Base-by-base conservation (phyloP, 805 yeast genomes). In the Starmera amethionina region DNA sequence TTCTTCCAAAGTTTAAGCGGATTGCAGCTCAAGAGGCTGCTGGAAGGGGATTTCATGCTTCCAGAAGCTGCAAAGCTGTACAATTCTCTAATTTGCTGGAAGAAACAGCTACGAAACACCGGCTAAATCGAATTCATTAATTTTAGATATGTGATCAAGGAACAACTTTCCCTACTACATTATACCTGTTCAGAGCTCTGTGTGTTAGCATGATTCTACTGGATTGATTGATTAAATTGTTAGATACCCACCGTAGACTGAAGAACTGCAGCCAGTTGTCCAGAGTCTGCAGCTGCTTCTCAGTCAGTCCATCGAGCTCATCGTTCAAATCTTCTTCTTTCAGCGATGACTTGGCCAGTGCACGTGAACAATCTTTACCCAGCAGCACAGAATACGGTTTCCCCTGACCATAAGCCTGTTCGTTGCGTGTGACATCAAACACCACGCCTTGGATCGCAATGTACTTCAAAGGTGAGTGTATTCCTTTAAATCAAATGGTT, bases 321-420 rank as follows among this genome's bases (percentile, higher is more conserved):
- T 78, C 75, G 16, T 77, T 61, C 4, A 61, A 57, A 0, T 79
- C 82, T 41, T 66, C 75, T 0, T 66, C 63, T n/a, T 70, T 67
- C 42, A 79, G 56, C 15, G 79, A 72, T 40, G 85, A 78, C 51
- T 79, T 73, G 2, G 84, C 96, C 40, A 86, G 63, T 3, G 90
- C 82, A 42, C 93, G 64, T 30, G 85, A 75, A 18, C 85, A 84
- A 49, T 86, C 96, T 46, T 73, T 75, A 5, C 90, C 96, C 9
- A 78, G 84, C 34, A 86, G 68, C 7, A 68, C 75, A 51, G 77
- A 78, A 59, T 86, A 87, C 18, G 80, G 77, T 44, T 76, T 73
- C 0, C 88, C 89, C 3, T 81, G 80, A 0, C 95, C 96, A 55
- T 86, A 86, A 32, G 79, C 79, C 13, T 71, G 74, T 11, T 57